phyloP scores from a whole-genome alignment of 1,284 basidiomycete genomes.

The Caloboletus firmus region DNA sequence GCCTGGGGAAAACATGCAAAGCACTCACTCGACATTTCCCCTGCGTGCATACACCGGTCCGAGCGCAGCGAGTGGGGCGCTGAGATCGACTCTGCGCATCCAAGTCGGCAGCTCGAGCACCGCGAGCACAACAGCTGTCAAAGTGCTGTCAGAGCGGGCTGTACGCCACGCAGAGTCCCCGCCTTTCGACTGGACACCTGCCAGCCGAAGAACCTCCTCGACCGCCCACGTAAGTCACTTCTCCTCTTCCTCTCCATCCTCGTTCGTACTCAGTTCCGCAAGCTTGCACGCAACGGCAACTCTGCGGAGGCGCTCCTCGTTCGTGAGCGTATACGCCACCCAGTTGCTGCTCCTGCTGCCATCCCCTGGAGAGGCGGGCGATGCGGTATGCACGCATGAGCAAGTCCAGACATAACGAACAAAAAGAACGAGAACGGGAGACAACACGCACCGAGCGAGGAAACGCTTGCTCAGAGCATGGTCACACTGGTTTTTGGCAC shows the following conservation, averaged over 20 bases:
- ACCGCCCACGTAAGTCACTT: conserved; percentile 63
- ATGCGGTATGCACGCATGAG: neutral
- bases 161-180: neutral
- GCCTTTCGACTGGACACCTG: conserved; percentile 23
- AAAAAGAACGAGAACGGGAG: neutral
- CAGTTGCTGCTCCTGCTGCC: conserved; percentile 12
- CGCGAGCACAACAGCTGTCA: conserved; percentile 36
- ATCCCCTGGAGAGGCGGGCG: neutral
- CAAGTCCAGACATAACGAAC: neutral
- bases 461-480: conserved; percentile 53
- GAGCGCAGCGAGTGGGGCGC: conserved; percentile 68
- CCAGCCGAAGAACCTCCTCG: conserved; percentile 52
- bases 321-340: conserved; percentile 34
- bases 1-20: neutral
- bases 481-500: conserved; percentile 62
- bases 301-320: conserved; percentile 55
- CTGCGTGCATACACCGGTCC: conserved; percentile 60
- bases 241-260: conserved; percentile 48
- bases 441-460: conserved; percentile 50
- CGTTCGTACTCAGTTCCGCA: conserved; percentile 53
- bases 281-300: conserved; percentile 69
- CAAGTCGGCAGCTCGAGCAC: conserved; percentile 63
- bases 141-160: neutral
- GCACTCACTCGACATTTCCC: conserved; percentile 61
- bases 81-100: conserved; percentile 59